Evolutionary conservation across 371 early-diverging fungal species (phyloP).

Genomic region (Circinella umbellata): DNA sequence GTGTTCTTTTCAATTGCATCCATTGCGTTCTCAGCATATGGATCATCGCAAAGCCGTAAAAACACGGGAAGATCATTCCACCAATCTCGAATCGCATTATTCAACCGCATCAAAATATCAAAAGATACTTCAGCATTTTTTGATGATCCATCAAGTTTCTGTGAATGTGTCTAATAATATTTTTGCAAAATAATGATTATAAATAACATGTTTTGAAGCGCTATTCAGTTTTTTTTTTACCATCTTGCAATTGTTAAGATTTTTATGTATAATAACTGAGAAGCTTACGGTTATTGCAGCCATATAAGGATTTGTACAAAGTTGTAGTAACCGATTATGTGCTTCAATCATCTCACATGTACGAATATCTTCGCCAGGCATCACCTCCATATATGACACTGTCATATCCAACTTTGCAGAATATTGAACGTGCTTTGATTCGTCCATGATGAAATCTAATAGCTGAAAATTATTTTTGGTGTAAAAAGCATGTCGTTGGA

Average conservation of each 20-base stretch:
- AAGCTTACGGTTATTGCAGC: neutral
- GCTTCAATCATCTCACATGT: neutral
- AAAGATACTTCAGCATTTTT: neutral
- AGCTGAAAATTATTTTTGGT: neutral
- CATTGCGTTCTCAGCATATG: neutral
- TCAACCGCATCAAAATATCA: neutral
- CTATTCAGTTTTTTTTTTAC: too few species aligned
- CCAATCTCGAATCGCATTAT: neutral
- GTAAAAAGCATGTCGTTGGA: neutral
- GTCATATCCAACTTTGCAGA: neutral
- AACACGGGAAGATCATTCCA: neutral
- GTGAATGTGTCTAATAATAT: neutral
- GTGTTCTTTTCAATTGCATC: neutral
- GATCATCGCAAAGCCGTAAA: slow-evolving; percentile 4
- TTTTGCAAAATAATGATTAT: too few species aligned
- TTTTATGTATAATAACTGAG: neutral
- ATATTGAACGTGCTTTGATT: neutral
- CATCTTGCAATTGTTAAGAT: neutral
- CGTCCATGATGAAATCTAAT: neutral
- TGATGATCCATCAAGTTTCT: neutral
- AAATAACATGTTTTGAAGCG: too few species aligned
- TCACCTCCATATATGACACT: neutral
- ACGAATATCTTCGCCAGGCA: neutral
- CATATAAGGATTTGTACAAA: slow-evolving; percentile 1
- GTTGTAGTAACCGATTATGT: neutral